A percentile compares a stretch with the other conserved stretches of the same genome.
Evolutionary conservation across 1,139 yeast species (phyloP).

Genomic region (Trichomonascaceae sp.): DNA sequence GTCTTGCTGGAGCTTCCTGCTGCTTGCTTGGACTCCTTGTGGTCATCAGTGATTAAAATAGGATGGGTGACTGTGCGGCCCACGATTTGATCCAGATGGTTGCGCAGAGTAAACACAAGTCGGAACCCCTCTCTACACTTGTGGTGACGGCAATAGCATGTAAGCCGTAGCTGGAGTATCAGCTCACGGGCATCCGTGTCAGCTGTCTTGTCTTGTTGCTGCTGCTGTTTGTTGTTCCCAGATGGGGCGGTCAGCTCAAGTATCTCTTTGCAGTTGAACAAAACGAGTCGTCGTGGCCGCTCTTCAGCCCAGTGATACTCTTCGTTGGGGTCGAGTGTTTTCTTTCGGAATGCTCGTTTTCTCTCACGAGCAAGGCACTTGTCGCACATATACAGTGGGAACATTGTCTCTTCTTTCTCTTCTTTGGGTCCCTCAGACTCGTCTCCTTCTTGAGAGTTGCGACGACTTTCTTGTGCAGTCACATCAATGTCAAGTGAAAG

Average conservation of each 20-base stretch:
- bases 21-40: slow-evolving; percentile 33
- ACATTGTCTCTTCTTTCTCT: too few species aligned
- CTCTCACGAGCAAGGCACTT: slow-evolving; percentile 83
- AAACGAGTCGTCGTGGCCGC: slow-evolving; percentile 65
- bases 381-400: slow-evolving; percentile 63
- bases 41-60: slow-evolving; percentile 85
- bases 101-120: slow-evolving; percentile 28
- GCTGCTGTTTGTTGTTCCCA: slow-evolving; percentile 13
- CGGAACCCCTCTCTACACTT: slow-evolving; percentile 66
- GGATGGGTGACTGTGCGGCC: slow-evolving; percentile 61
- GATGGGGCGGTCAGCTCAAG: slow-evolving; percentile 35
- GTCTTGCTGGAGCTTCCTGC: slow-evolving; percentile 2
- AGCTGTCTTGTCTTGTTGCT: slow-evolving; percentile 36
- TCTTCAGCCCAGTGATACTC: slow-evolving; percentile 65
- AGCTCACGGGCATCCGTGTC: slow-evolving; percentile 12
- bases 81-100: slow-evolving; percentile 44
- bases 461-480: slow-evolving; percentile 23
- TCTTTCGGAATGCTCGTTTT: slow-evolving; percentile 67
- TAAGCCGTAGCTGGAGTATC: slow-evolving; percentile 69
- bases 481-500: slow-evolving; percentile 23
- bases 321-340: slow-evolving; percentile 50
- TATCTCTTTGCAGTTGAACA: slow-evolving; percentile 78
- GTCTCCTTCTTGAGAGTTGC: too few species aligned
- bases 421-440: too few species aligned
- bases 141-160: slow-evolving; percentile 93